A percentile compares a stretch with the other conserved stretches of the same genome.
phyloP scores from a whole-genome alignment of 768 basidiomycete species.

The Xerocomellus amylosporus region DNA sequence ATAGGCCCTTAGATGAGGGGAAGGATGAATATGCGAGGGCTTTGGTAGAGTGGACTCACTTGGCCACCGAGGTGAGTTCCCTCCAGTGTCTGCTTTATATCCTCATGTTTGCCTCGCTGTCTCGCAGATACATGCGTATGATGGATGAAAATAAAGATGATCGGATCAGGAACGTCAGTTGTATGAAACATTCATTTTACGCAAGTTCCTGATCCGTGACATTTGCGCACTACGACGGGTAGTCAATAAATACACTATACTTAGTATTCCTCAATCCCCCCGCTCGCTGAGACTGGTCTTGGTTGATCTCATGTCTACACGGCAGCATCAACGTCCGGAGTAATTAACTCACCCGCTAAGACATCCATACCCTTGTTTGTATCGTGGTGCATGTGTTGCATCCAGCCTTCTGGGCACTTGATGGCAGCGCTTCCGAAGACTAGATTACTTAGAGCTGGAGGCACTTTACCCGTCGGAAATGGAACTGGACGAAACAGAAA shows the following conservation, averaged over 20 bases:
- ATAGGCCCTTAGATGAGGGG: constrained; percentile 64
- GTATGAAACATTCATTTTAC: neutral
- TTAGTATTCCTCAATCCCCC: neutral
- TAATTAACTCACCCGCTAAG: neutral
- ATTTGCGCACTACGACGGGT: neutral
- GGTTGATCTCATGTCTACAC: neutral
- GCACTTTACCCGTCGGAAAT: neutral
- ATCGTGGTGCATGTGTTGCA: neutral
- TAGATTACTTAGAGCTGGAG: too few species aligned
- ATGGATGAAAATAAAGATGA: constrained; percentile 8
- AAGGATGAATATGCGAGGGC: constrained; percentile 70
- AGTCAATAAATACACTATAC: neutral
- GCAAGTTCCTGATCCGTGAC: neutral
- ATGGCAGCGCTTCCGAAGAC: neutral
- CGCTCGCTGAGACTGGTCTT: neutral
- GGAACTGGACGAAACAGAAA: constrained; percentile 6
- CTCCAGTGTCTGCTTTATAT: neutral
- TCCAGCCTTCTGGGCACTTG: neutral
- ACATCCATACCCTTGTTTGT: neutral
- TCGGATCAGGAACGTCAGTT: neutral
- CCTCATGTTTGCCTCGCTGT: neutral
- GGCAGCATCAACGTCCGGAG: neutral
- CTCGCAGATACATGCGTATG: constrained; percentile 27
- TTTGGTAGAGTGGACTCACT: constrained; percentile 65
- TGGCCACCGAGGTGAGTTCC: constrained; percentile 57